phyloP scores from a whole-genome alignment of 2,329 filamentous ascomycete genomes.

The Sporothrix sp. region DNA sequence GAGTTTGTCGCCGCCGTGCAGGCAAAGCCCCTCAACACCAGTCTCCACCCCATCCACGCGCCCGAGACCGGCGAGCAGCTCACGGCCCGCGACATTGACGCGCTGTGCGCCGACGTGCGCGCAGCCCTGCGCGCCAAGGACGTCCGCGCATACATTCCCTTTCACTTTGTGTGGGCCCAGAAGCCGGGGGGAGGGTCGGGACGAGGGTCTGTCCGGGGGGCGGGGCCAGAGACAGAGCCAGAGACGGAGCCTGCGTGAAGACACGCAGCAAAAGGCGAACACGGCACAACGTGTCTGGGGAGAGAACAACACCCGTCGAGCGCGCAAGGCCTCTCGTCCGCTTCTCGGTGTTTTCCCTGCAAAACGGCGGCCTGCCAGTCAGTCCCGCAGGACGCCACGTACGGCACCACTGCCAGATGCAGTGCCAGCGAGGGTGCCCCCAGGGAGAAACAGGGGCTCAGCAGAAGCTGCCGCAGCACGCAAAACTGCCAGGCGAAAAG shows the following conservation, averaged over 20 bases:
- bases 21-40: constrained; percentile 31
- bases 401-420: no score
- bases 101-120: constrained; percentile 25
- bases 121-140: constrained; percentile 25
- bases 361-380: no score
- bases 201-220: neutral
- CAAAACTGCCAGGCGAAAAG: no score
- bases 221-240: neutral
- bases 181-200: constrained; percentile 29
- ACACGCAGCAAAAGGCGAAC: neutral
- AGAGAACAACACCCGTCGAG: no score
- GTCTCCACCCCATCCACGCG: constrained; percentile 28
- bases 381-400: no score
- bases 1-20: constrained; percentile 32
- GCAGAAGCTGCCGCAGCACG: no score
- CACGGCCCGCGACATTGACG: constrained; percentile 22
- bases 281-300: no score
- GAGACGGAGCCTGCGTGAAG: no score
- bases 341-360: no score
- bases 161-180: constrained; percentile 35
- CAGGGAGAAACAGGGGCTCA: no score
- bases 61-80: constrained; percentile 15
- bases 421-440: no score
- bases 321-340: no score
- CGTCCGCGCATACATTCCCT: constrained; percentile 35